Evolutionary conservation across 495 filamentous ascomycete genomes (phyloP).

Genomic region (Podospora bellae-mahoneyi): DNA sequence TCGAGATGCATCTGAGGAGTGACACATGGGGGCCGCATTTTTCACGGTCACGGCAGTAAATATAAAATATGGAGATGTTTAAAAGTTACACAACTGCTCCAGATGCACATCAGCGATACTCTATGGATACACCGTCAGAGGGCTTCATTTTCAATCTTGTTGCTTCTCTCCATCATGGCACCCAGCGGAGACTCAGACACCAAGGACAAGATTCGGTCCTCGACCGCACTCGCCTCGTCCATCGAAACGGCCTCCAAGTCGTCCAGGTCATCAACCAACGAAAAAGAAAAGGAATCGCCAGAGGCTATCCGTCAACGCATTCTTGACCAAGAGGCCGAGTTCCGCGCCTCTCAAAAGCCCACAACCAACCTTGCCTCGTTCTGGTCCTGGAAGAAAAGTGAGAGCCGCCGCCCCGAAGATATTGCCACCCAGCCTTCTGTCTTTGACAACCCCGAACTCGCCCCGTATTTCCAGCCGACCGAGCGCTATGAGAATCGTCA

Average conservation of each 20-base stretch:
- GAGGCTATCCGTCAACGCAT: constrained; percentile 7
- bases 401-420: constrained; percentile 23
- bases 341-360: constrained; percentile 7
- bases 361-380: constrained; percentile 7
- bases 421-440: constrained; percentile 52
- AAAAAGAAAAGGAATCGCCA: background rate
- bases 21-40: background rate
- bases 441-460: constrained; percentile 47
- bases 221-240: background rate
- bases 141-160: background rate
- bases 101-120: background rate
- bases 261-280: background rate
- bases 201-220: background rate
- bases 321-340: constrained; percentile 5
- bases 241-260: constrained; percentile 5
- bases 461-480: constrained; percentile 45
- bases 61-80: background rate
- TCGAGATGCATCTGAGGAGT: background rate
- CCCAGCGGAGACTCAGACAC: background rate
- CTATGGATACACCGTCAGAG: constrained; percentile 3
- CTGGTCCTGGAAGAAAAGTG: background rate
- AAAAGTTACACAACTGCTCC: background rate
- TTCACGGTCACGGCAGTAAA: background rate
- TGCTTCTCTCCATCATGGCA: constrained; percentile 7
- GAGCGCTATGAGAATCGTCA: constrained; percentile 51